Base-by-base conservation (phyloP, 129 eudicot genomes). In the Pseudognaphalium luteoalbum region DNA sequence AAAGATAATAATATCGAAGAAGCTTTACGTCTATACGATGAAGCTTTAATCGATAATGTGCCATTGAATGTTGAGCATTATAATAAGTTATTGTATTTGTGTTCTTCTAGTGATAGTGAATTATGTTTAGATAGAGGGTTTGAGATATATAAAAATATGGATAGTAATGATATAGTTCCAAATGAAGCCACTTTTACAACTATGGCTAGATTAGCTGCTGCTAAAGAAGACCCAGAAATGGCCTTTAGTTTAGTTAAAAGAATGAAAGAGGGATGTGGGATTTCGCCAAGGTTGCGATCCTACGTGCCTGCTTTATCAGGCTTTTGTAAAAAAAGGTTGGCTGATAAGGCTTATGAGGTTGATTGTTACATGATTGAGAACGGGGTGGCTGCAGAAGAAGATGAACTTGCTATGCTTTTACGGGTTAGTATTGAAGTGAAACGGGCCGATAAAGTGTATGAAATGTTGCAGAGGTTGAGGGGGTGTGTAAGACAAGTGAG, bases 161-260 rank as follows among this genome's bases (percentile, higher is more conserved):
- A 67, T 20, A 59, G 21, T 19, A 54, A 54, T 41, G 30, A 68
- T 14, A 86, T 91, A 33, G 79, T 51, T 20, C 96, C 97, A 2
- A 89, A 87, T 76, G 99, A 95, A 85, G 97, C 99, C 5, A 91
- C 97, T 7, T 95, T 95, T 56, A 95, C 99, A 0, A 95, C 86
- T 51, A 85, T 81, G 66, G 97, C 99, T 47, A 86, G 99, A 74
- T 85, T 95, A 73, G 99, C 99, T 6, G 93, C 87, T 1, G 75
- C 67, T 6, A 91, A 83, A 73, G 74, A 91, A 72, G 97, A 95
- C 76, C 97, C 94, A 0, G 90, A 86, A 80, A 70, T 87, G 95
- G 99, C 99, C 25, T 95, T 95, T 59, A 87, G 81, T 66, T 86
- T 95, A 63, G 89, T 95, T n/a, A 95, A 87, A 78, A 56, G 76